phyloP scores from a whole-genome alignment of 2,329 filamentous ascomycete species.

The Colletotrichum tabaci region DNA sequence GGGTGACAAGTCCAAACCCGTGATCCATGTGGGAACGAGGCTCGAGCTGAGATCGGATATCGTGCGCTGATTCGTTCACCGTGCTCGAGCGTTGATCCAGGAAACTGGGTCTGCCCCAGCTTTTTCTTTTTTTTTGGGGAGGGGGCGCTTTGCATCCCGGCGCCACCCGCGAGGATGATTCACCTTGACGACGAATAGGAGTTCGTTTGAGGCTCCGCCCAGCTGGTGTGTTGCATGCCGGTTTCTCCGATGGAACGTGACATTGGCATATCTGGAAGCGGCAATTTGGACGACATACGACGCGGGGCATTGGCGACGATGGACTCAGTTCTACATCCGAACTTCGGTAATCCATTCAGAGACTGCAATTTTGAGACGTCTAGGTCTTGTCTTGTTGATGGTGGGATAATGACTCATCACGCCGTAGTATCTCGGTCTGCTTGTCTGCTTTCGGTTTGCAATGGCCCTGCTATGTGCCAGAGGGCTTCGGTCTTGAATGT shows the following conservation, averaged over 20 bases:
- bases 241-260: slow-evolving; percentile 40
- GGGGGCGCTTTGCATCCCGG: background rate
- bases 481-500: background rate
- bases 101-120: slow-evolving; percentile 35
- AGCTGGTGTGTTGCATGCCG: slow-evolving; percentile 18
- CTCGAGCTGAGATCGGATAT: slow-evolving; percentile 9
- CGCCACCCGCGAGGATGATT: slow-evolving; percentile 16
- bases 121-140: background rate
- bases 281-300: background rate
- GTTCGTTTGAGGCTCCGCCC: slow-evolving; percentile 33
- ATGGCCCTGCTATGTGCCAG: background rate
- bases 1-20: background rate
- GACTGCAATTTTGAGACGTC: background rate
- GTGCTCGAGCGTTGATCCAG: background rate
- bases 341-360: background rate
- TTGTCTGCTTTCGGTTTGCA: background rate
- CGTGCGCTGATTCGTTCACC: slow-evolving; percentile 20
- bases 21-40: slow-evolving; percentile 15
- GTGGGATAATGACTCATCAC: background rate
- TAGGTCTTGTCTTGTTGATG: too few species aligned
- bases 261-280: slow-evolving; percentile 5
- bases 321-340: background rate
- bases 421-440: too few species aligned
- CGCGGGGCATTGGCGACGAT: background rate
- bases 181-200: slow-evolving; percentile 14